Evolutionary conservation across 345 rosid genomes (phyloP).

Genomic region (Raphanus sativus): DNA sequence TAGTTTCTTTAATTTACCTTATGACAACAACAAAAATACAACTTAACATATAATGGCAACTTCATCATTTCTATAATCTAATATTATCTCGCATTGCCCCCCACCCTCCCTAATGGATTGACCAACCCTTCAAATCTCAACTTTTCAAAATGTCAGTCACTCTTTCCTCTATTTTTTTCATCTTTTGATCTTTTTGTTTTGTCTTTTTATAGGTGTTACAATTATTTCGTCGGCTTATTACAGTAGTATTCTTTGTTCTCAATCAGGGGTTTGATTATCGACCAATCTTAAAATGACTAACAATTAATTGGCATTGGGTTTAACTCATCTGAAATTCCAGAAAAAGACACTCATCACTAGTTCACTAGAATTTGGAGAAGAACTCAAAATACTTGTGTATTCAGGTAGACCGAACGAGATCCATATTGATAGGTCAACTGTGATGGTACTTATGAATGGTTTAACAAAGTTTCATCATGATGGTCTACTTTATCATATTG

Average conservation of each 20-base stretch:
- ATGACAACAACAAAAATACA: conserved; percentile 9
- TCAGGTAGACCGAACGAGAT: neutral
- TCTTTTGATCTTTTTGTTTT: neutral
- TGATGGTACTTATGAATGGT: neutral
- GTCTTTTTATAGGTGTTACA: conserved; percentile 21
- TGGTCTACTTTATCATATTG: neutral
- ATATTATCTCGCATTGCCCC: conserved; percentile 29
- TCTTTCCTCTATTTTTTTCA: neutral
- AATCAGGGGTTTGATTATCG: conserved; percentile 5
- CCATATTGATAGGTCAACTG: neutral
- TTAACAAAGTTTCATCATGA: neutral
- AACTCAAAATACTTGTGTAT: neutral
- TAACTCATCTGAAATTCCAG: conserved; percentile 1
- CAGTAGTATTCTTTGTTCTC: conserved; percentile 6
- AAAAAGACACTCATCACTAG: conserved; percentile 9
- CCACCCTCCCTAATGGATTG: conserved; percentile 36
- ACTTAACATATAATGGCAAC: conserved; percentile 29
- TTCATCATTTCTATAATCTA: conserved; percentile 36
- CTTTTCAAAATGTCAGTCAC: conserved; percentile 19
- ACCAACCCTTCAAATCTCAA: conserved; percentile 38
- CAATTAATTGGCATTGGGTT: neutral
- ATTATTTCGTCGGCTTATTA: conserved; percentile 27
- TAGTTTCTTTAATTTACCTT: neutral
- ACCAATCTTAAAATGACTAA: neutral
- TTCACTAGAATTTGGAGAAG: conserved; percentile 2